Conservation (phyloP, 441 rosid species). For the Metrosideros polymorpha region DNA sequence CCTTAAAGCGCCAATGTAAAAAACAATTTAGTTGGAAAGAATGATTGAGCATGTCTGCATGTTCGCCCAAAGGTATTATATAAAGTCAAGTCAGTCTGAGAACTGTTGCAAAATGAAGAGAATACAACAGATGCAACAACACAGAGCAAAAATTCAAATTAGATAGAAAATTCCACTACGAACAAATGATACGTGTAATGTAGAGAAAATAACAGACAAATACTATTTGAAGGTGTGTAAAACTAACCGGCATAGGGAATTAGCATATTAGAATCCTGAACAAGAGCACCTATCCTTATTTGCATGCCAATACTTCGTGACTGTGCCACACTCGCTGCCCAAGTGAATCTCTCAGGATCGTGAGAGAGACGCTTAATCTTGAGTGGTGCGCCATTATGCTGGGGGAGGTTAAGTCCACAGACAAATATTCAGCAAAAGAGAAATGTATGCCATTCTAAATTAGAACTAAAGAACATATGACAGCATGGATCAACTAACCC, state of each 20-base stretch:
- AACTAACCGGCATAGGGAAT: constrained; percentile 83
- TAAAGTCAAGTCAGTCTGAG: not conserved
- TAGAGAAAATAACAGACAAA: not conserved
- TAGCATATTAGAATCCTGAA: constrained; percentile 83
- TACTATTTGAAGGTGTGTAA: not conserved
- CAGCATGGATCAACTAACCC: constrained; percentile 35
- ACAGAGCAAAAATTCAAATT: not conserved
- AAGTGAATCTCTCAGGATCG: constrained; percentile 68
- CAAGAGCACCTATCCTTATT: constrained; percentile 71
- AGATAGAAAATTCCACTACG: not conserved
- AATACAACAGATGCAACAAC: too few species aligned
- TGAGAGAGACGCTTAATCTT: constrained; percentile 79
- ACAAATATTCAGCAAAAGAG: not conserved
- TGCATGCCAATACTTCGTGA: constrained; percentile 72
- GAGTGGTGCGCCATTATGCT: constrained; percentile 81
- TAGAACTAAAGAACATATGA: not conserved
- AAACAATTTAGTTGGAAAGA: constrained; percentile 84
- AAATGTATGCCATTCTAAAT: not conserved
- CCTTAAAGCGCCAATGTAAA: constrained; percentile 90
- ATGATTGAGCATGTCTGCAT: constrained; percentile 90
- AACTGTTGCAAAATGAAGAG: not conserved
- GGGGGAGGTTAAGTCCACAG: constrained; percentile 5
- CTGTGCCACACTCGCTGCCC: constrained; percentile 85
- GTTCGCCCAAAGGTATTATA: not conserved
- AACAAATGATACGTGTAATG: not conserved